Evolutionary conservation across 2,329 filamentous ascomycete genomes (phyloP).

Genomic region (Aspergillus piperis): DNA sequence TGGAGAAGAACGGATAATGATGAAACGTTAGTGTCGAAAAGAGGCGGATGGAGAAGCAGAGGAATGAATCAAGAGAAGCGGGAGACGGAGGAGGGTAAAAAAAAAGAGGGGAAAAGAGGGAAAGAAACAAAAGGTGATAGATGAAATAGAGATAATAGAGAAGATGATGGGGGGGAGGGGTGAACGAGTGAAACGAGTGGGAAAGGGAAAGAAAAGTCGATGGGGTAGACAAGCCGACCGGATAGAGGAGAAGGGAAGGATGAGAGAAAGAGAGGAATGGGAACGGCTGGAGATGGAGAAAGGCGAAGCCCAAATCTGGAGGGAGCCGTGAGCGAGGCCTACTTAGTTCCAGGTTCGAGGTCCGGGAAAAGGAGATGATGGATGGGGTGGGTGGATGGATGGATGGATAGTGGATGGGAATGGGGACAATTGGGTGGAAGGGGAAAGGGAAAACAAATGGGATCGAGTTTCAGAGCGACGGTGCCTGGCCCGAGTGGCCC

Average conservation of each 20-base stretch:
- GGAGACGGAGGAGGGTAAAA: neutral
- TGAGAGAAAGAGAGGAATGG: conserved; percentile 5
- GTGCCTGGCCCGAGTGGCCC: conserved; percentile 2
- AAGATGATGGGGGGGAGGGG: conserved; percentile 7
- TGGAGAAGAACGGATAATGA: conserved; percentile 21
- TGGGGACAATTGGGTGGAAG: neutral
- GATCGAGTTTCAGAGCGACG: conserved; percentile 4
- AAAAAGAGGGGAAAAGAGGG: conserved; percentile 10
- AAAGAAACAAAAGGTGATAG: conserved; percentile 17
- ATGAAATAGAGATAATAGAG: conserved; percentile 12
- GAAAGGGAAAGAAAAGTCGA: neutral
- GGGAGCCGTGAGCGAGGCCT: neutral
- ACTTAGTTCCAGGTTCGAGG: neutral
- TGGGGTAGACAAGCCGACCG: neutral
- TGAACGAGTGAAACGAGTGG: conserved; percentile 7
- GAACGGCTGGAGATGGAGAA: conserved; percentile 8
- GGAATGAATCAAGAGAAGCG: conserved; percentile 14
- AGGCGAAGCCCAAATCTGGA: conserved; percentile 3
- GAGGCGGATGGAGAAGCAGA: conserved; percentile 9
- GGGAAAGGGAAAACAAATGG: conserved; percentile 4
- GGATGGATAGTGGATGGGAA: neutral
- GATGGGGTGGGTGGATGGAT: neutral
- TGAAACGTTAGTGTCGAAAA: conserved; percentile 25
- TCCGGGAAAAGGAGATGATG: conserved; percentile 4
- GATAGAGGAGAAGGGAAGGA: conserved; percentile 3